Evolutionary conservation across 345 rosid species (phyloP).

Genomic region (Barbarea vulgaris): DNA sequence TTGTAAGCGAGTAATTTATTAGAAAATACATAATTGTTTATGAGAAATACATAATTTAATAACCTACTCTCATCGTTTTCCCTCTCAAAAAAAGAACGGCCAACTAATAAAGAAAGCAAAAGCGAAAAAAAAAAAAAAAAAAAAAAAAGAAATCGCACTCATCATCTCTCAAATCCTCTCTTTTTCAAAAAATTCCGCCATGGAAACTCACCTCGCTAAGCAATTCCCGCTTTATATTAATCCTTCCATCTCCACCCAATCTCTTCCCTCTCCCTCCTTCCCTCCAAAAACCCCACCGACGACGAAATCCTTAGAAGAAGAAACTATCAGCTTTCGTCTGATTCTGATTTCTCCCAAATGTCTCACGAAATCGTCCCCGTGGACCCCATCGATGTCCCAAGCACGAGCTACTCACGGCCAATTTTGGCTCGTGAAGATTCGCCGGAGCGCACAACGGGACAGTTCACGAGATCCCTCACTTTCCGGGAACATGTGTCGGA

Average conservation of each 20-base stretch:
- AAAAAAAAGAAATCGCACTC: constrained; percentile 38
- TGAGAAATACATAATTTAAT: background rate
- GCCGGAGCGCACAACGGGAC: constrained; percentile 8
- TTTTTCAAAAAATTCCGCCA: constrained; percentile 37
- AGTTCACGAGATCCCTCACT: constrained; percentile 49
- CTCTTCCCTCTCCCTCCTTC: constrained; percentile 16
- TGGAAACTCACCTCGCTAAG: constrained; percentile 47
- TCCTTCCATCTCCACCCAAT: background rate
- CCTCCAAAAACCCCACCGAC: constrained; percentile 31
- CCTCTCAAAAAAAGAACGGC: constrained; percentile 41
- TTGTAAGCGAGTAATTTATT: background rate
- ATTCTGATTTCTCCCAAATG: constrained; percentile 39
- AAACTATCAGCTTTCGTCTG: constrained; percentile 13
- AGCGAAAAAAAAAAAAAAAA: background rate
- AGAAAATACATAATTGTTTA: background rate
- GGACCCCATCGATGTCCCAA: constrained; percentile 50
- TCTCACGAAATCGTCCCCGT: constrained; percentile 69
- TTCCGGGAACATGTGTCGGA: constrained; percentile 48
- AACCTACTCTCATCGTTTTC: background rate
- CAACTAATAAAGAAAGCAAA: constrained; percentile 36
- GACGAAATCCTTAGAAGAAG: constrained; percentile 1
- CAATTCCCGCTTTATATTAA: constrained; percentile 36
- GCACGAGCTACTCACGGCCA: constrained; percentile 39
- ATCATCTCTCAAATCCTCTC: constrained; percentile 17
- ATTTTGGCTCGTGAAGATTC: constrained; percentile 18